phyloP scores from a whole-genome alignment of 371 early-diverging fungal species.

The Syncephalis plumigaleata region DNA sequence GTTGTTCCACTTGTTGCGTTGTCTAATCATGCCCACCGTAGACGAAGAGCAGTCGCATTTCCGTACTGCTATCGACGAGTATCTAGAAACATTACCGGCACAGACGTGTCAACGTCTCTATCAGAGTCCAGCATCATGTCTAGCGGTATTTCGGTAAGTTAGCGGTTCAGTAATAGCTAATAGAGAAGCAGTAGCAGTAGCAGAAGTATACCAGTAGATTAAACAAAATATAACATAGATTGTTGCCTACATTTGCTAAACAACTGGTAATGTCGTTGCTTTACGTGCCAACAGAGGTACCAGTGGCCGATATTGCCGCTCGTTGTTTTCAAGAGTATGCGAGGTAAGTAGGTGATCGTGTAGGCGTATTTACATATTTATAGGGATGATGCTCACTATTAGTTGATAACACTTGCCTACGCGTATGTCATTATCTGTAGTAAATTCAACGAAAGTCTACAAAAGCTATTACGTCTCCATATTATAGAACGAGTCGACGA shows the following conservation, averaged over 20 bases:
- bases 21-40: too few relatives aligned
- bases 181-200: too few relatives aligned
- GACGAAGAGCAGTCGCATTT: conserved; percentile 9
- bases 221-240: conserved; percentile 14
- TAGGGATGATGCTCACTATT: not conserved
- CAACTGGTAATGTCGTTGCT: conserved; percentile 83
- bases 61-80: conserved; percentile 44
- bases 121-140: conserved; percentile 77
- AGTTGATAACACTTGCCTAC: not conserved
- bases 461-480: conserved; percentile 42
- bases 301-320: conserved; percentile 32
- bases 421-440: conserved; percentile 10
- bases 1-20: too few relatives aligned
- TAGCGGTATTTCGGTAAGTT: conserved; percentile 72
- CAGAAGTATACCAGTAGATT: too few relatives aligned
- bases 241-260: conserved; percentile 71
- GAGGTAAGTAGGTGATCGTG: conserved; percentile 15
- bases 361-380: not conserved
- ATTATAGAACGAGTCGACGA: conserved; percentile 25
- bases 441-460: conserved; percentile 34
- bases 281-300: conserved; percentile 44
- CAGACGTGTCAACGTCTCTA: conserved; percentile 61
- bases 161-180: not conserved
- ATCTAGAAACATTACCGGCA: conserved; percentile 60
- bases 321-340: conserved; percentile 44